These are phyloP conservation scores for Mortierella hygrophila DNA, from an alignment of 192 early-diverging fungal genomes.

Conservation along the genomic window DNA sequence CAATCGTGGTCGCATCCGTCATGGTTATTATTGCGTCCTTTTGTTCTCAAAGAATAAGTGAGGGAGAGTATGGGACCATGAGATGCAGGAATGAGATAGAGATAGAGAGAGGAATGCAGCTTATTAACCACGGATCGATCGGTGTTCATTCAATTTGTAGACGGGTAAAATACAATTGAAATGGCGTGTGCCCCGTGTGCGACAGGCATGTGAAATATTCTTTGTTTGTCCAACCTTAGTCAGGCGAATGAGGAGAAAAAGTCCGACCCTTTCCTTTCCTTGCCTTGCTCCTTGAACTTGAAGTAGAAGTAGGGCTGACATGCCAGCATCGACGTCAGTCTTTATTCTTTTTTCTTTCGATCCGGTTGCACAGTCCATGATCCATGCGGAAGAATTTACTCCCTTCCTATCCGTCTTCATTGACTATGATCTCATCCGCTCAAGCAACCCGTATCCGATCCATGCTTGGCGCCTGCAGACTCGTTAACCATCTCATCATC, in stretches of 20 bases:
- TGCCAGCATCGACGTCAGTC: background rate
- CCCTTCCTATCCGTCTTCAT: background rate
- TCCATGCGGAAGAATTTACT: background rate
- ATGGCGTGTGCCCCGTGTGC: background rate
- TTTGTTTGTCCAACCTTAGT: background rate
- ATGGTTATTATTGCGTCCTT: background rate
- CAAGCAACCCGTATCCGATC: too few species aligned
- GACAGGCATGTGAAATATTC: slow-evolving; percentile 1
- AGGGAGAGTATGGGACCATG: too few species aligned
- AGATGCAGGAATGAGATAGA: background rate
- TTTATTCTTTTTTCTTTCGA: background rate
- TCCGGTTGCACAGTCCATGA: slow-evolving; percentile 3
- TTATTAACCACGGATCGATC: background rate
- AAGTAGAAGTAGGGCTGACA: background rate
- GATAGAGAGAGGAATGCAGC: background rate
- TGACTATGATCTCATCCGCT: too few species aligned
- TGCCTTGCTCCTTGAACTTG: background rate
- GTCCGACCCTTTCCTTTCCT: background rate
- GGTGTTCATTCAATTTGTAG: background rate
- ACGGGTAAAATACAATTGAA: background rate
- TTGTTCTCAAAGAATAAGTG: too few species aligned
- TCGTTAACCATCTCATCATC: too few species aligned
- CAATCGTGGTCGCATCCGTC: background rate
- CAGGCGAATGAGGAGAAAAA: background rate
- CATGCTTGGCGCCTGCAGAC: too few species aligned